Base-by-base conservation (phyloP, 306 rosid genomes). In the Pueraria montana region DNA sequence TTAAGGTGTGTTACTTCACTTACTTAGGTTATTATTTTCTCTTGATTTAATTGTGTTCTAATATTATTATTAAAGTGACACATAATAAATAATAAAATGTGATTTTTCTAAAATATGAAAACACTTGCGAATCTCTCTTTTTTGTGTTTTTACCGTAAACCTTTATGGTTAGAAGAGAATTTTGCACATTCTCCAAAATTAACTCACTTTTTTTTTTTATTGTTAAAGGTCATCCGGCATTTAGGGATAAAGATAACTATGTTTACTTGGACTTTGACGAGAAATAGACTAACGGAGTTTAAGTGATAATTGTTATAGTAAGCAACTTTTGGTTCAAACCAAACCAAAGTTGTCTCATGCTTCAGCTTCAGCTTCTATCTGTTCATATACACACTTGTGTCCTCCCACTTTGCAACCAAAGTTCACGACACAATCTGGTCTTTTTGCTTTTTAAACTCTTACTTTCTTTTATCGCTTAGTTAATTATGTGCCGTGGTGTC, bases 211-310 rank as follows among this genome's bases (percentile, higher is more conserved):
- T 69, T 12, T 77, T 24, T 69, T 11, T 77, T 30, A 48, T 75
- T 23, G 85, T 84, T 83, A 23, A 86, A 88, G 91, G 90, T 80
- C 86, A 26, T 84, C 97, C 98, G 90, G 97, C 93, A 88, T 91
- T 92, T 77, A 79, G 90, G 98, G 95, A 67, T 88, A 90, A 89
- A 78, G 91, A 87, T 86, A 68, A 80, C 38, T 45, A 81, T 87
- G 93, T 89, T 89, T 82, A 40, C 74, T 92, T 86, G 90, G 94
- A 88, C 95, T 90, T 93, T 90, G 97, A 91, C 91, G 87, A 48
- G 68, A 80, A 71, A 64, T 14, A 80, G 79, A 84, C 42, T 21
- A 66, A 78, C 79, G 83, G 80, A 79, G 80, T 77, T 79, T 64
- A 65, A 46, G 82, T 63, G 72, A 79, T 52, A 67, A 73, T 14